These are phyloP conservation scores for Stephania japonica DNA, from an alignment of 164 flowering plant genomes.

Conservation along the genomic window DNA sequence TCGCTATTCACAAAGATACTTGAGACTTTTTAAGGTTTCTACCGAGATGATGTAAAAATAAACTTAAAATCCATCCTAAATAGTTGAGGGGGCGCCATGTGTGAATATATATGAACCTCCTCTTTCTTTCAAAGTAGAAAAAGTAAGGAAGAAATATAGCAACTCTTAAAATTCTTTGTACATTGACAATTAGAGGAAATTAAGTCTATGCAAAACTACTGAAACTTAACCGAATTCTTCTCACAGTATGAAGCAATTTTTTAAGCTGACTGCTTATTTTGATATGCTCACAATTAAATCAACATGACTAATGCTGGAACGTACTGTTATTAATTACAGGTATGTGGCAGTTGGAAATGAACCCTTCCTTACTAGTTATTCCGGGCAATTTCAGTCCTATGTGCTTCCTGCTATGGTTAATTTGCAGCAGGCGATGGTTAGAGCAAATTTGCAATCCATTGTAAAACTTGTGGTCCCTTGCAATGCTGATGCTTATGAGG, in stretches of 20 bases:
- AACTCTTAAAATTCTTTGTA: background rate
- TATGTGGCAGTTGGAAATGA: slow-evolving; percentile 95
- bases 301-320: background rate
- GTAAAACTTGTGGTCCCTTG: slow-evolving; percentile 86
- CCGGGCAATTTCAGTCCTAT: slow-evolving; percentile 58
- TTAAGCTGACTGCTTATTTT: background rate
- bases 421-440: slow-evolving; percentile 70
- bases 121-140: background rate
- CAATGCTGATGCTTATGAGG: slow-evolving; percentile 92
- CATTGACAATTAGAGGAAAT: background rate
- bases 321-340: slow-evolving; percentile 39
- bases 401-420: slow-evolving; percentile 78
- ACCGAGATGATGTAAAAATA: too few relatives aligned
- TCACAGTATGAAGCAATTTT: background rate
- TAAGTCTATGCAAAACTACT: background rate
- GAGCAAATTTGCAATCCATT: slow-evolving; percentile 61
- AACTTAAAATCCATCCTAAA: too few relatives aligned
- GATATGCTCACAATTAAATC: background rate
- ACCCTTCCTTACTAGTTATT: slow-evolving; percentile 81
- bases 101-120: background rate
- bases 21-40: background rate
- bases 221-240: background rate
- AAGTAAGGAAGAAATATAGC: too few relatives aligned
- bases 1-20: background rate
- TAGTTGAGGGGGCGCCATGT: background rate